Evolutionary conservation across 129 eudicot species (phyloP).

Genomic region (Saposhnikovia divaricata): DNA sequence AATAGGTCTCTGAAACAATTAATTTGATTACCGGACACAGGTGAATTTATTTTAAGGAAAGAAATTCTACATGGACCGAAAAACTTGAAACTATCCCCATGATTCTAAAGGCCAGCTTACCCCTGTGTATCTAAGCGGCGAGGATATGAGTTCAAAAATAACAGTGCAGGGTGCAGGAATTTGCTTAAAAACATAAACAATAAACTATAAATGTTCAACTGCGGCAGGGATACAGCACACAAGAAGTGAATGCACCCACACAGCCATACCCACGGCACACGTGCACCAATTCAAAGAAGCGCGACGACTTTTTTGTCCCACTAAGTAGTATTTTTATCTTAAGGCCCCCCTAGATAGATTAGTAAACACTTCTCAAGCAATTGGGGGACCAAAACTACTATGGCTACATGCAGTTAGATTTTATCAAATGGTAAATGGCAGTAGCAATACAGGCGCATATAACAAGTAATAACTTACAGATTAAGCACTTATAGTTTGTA

Average conservation of each 20-base stretch:
- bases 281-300: not conserved
- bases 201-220: not conserved
- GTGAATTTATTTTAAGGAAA: not conserved
- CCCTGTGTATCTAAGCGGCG: not conserved
- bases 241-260: not conserved
- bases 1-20: not conserved
- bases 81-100: too few species aligned
- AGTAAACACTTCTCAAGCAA: not conserved
- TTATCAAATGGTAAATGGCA: not conserved
- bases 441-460: not conserved
- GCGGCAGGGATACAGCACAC: not conserved
- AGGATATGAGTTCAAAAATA: not conserved
- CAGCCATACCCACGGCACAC: not conserved
- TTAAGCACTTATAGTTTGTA: conserved; percentile 11
- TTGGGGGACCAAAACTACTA: not conserved
- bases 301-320: not conserved
- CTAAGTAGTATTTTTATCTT: not conserved
- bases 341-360: not conserved
- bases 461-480: not conserved
- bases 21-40: not conserved
- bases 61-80: not conserved
- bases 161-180: not conserved
- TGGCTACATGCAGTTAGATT: not conserved
- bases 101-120: not conserved
- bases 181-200: not conserved